A percentile compares a stretch with the other conserved stretches of the same genome.
Conservation (phyloP, 495 filamentous ascomycete genomes). For the Aspergillus cavernicola region DNA sequence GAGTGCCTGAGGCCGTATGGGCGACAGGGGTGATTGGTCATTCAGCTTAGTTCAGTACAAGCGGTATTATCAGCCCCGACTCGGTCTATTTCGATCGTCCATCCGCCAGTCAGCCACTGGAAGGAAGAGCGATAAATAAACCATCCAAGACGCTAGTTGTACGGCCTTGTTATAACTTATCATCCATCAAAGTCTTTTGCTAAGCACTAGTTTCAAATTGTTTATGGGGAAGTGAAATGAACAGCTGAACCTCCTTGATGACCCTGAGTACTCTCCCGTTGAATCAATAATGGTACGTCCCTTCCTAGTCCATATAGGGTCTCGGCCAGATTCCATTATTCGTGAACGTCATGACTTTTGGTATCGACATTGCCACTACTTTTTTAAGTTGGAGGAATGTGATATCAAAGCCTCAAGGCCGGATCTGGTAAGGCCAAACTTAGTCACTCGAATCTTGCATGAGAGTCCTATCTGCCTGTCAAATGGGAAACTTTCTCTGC, state of each 20-base stretch:
- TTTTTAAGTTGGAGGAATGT: background rate
- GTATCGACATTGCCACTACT: background rate
- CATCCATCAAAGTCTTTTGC: conserved; percentile 4
- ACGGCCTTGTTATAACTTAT: conserved; percentile 3
- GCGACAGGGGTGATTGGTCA: conserved; percentile 15
- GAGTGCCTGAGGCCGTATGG: conserved; percentile 9
- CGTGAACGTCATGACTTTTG: background rate
- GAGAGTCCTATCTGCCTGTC: no score
- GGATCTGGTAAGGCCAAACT: conserved; percentile 3
- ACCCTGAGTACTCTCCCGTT: background rate
- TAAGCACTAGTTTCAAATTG: conserved; percentile 6
- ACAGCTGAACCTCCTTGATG: background rate
- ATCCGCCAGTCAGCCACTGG: conserved; percentile 11
- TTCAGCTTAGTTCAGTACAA: conserved; percentile 11
- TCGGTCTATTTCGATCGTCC: conserved; percentile 16
- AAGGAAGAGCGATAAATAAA: conserved; percentile 11
- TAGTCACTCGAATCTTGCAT: background rate
- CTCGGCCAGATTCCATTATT: no score
- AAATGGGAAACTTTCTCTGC: background rate
- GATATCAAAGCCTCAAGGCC: background rate
- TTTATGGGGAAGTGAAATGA: conserved; percentile 8
- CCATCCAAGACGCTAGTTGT: conserved; percentile 10
- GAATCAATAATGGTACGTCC: no score
- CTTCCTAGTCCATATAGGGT: no score
- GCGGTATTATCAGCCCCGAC: conserved; percentile 17